Percentiles rank a stretch among this genome's conserved stretches.
phyloP scores from a whole-genome alignment of 345 rosid genomes.

The Salix viminalis region DNA sequence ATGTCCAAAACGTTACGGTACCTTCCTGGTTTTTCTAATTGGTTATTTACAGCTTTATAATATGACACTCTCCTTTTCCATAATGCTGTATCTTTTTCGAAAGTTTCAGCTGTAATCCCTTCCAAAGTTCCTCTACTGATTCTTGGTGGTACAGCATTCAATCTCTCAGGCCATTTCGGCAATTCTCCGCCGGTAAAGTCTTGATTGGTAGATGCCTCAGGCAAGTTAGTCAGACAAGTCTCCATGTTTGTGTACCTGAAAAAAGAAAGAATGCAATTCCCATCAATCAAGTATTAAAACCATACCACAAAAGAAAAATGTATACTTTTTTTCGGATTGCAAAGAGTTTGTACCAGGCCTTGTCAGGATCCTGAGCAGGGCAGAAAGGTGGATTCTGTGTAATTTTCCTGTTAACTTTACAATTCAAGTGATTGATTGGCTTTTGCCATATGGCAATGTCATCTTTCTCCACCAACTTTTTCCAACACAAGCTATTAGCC shows the following conservation, averaged over 20 bases:
- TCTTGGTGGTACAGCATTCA: slow-evolving; percentile 41
- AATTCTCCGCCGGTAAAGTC: slow-evolving; percentile 38
- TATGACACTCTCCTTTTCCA: slow-evolving; percentile 42
- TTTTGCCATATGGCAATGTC: slow-evolving; percentile 55
- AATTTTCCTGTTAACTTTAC: slow-evolving; percentile 23
- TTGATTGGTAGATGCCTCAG: slow-evolving; percentile 21
- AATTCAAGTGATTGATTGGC: slow-evolving; percentile 31
- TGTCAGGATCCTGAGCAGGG: slow-evolving; percentile 29
- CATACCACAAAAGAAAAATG: background rate
- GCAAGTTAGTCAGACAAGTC: slow-evolving; percentile 41
- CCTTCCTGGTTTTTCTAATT: slow-evolving; percentile 37
- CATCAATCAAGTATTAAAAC: background rate
- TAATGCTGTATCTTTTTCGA: slow-evolving; percentile 20
- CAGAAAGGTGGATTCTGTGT: slow-evolving; percentile 23
- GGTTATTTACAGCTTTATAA: slow-evolving; percentile 40
- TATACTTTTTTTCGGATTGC: too few relatives aligned
- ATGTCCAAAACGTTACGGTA: slow-evolving; percentile 47
- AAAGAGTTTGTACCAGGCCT: slow-evolving; percentile 31
- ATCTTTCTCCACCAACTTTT: slow-evolving; percentile 38
- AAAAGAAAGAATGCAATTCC: background rate
- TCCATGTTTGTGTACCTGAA: slow-evolving; percentile 48
- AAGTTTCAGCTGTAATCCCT: slow-evolving; percentile 38
- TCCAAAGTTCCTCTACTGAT: slow-evolving; percentile 34
- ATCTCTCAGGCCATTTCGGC: slow-evolving; percentile 40
- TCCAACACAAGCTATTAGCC: slow-evolving; percentile 50